Base-by-base conservation (phyloP, 2,329 filamentous ascomycete genomes). In the Sclerotinia minor region DNA sequence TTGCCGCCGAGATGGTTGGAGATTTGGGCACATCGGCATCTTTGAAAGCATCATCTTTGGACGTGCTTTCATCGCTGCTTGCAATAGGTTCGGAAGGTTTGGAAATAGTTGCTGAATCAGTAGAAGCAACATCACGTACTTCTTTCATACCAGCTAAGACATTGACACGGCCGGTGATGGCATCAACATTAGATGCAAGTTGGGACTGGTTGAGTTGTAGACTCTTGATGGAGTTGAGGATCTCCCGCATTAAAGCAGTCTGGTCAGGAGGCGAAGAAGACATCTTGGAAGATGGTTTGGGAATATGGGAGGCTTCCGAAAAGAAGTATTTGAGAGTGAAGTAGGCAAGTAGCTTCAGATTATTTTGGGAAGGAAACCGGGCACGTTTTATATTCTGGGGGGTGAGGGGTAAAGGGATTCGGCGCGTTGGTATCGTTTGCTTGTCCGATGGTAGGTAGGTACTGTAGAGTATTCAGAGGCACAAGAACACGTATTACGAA, bases 81-180 rank as follows among this genome's bases (percentile, higher is more conserved):
- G 52, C 38, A 38, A 52, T 9, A 52, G 69, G 26, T 55, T 69
- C 67, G 21, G 58, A 38, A 59, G 67, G 68, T 59, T 71, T 69
- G 54, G 65, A 67, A 38, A 71, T 41, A 65, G 65, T 63, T 29
- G 63, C 53, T 21, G 65, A 44, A 21, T 69, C 61, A n/a, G 67
- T n/a, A 54, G 32, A 58, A 47, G 83, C 82, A 64, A 81, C 81
- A 71, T 86, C 83, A 69, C 82, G 80, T 44, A 86, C 78, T 71
- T 85, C 81, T 77, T 86, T 87, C 72, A 88, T 81, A 58, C 84
- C 83, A 38, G 85, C 82, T 44, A 88, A 79, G 58, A 85, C 83
- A 75, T 89, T 88, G 69, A 89, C 83, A 67, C 85, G 82, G 63
- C 85, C 85, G 72, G 86, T 84, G 77, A 89, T 87, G 54, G 82